Base-by-base conservation (phyloP, 805 yeast species). In the Pichia eremophila region DNA sequence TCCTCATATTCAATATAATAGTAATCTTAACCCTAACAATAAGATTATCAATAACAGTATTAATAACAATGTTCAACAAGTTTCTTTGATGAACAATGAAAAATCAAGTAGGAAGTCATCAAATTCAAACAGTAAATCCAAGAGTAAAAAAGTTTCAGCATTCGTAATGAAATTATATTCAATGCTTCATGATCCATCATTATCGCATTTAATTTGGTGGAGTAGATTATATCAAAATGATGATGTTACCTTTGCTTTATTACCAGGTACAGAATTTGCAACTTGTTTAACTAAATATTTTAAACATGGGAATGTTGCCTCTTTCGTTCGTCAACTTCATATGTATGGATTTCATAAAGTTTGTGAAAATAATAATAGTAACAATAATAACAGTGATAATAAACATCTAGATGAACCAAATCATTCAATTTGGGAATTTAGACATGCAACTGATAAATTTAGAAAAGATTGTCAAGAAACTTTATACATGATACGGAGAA, bases 301-400 rank as follows among this genome's bases (percentile, higher is more conserved):
- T 72, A 91, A 91, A 63, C 97, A 90, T 67, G 95, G 95, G 4
- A 91, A 91, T 61, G 88, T 90, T 29, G 88, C 95, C 4, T 81
- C 91, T 51, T 91, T 91, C 69, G 96, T 91, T 35, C 78, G 97
- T 42, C 97, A 91, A 66, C 70, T 90, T 41, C 95, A 91, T 69
- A 91, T 90, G 97, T 89, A 89, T 63, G 96, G 96, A 1, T 89
- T 90, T 69, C 96, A 90, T 65, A 89, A 90, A 67, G 81, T 77
- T 8, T 76, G 68, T 51, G 80, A 76, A 50, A 71, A 70, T 17
- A 59, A 51, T 31, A 48, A 60, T 43, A 52, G 49, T 40, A 57
- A 25, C 12, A 29, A 37, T n/a, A 40, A 57, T 37, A 55, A 53
- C 37, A 34, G 5, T 34, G 8, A 41, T 43, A 39, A 41, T 19